Base-by-base conservation (phyloP, 1,284 basidiomycete genomes). In the Boletus smithii region DNA sequence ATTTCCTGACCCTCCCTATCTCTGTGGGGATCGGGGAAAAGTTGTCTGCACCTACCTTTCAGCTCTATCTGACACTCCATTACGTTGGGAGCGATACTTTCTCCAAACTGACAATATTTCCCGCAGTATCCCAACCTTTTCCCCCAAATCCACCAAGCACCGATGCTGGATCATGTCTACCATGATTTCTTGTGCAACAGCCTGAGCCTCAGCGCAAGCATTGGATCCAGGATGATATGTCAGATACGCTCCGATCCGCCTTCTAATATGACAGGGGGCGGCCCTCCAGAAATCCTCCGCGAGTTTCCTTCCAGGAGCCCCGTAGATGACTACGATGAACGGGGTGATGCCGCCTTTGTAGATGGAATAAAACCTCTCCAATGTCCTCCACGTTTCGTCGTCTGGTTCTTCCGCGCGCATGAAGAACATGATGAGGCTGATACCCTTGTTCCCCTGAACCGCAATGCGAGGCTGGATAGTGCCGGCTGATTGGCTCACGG, bases 51-150 rank as follows among this genome's bases (percentile, higher is more conserved):
- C 17, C 31, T 40, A 42, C 32, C 8, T 38, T 39, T 7, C 32
- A 14, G 20, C 31, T 14, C 36, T 11, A 16, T 30, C 39, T 11
- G 36, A 23, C 5, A 10, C 20, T 24, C 30, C 35, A 10, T 20
- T 38, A 13, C 48, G 49, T 24, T 42, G 49, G 14, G 53, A 61
- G 17, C 60, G 60, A 37, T 61, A 56, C 24, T 29, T 62, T 38
- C 43, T 60, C 58, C 60, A 59, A 33, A 53, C 29, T 0, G 57
- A 50, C 31, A 60, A 37, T 14, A 59, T 60, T 34, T 46, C 49
- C 9, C 30, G 51, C n/a, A 60, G 17, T 22, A 62, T 26, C 18
- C 55, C 59, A 13, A 49, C 51, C 31, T 18, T 59, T 29, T 41
- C 57, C 27, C 60, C 57, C 24, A 60, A 42, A 44, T 60, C 55